Percentiles rank a stretch among this genome's conserved stretches.
Evolutionary conservation across 2,329 filamentous ascomycete species (phyloP).

Genomic region (Ceratocystis diversiconidia): DNA sequence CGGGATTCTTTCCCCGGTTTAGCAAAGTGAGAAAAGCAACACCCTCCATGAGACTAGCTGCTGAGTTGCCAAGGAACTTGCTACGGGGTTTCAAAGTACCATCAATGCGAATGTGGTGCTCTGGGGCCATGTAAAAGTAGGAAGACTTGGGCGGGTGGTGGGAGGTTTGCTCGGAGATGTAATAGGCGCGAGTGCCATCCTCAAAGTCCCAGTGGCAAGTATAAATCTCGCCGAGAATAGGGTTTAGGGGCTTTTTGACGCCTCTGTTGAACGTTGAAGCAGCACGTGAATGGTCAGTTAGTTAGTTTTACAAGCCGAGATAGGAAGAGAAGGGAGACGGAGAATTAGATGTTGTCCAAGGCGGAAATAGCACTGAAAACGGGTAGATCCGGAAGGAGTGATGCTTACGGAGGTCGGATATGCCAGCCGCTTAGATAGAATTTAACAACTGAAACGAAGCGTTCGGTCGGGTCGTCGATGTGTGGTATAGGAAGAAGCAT

Average conservation of each 20-base stretch:
- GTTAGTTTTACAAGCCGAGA: not conserved
- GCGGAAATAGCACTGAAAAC: not conserved
- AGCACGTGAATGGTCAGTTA: constrained; percentile 14
- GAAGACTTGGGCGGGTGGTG: constrained; percentile 97
- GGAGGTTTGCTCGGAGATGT: constrained; percentile 93
- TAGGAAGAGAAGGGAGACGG: too few species aligned
- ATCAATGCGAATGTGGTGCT: constrained; percentile 88
- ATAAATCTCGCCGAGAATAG: constrained; percentile 86
- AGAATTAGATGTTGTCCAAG: not conserved
- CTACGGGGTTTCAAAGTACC: constrained; percentile 89
- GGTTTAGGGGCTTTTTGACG: constrained; percentile 96
- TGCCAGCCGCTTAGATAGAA: constrained; percentile 99
- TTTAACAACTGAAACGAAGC: constrained; percentile 91
- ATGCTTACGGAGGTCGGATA: constrained; percentile 80
- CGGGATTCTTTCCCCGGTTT: constrained; percentile 55
- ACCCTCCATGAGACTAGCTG: constrained; percentile 95
- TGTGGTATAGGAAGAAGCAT: constrained; percentile 76
- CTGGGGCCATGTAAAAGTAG: constrained; percentile 96
- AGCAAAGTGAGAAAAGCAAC: constrained; percentile 73
- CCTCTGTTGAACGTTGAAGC: constrained; percentile 41
- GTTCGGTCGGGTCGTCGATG: constrained; percentile 75
- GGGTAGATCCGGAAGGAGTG: not conserved
- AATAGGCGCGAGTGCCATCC: constrained; percentile 76
- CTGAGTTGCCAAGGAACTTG: constrained; percentile 92
- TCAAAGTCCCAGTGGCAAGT: constrained; percentile 91